Percentiles rank a stretch among this genome's conserved stretches.
Evolutionary conservation across 805 yeast species (phyloP).

Genomic region (Hanseniaspora thailandica): DNA sequence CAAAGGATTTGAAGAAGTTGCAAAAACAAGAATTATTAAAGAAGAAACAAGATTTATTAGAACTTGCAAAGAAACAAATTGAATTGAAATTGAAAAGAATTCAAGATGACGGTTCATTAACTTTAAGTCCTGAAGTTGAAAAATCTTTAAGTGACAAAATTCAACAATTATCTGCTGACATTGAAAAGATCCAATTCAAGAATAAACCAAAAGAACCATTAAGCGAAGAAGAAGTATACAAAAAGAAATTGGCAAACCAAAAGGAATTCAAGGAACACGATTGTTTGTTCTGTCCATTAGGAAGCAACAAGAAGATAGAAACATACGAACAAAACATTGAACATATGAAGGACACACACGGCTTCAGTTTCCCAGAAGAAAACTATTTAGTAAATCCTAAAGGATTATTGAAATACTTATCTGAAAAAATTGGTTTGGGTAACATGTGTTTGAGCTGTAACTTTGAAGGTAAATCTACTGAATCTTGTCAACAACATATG

Average conservation of each 20-base stretch:
- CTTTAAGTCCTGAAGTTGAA: slow-evolving; percentile 10
- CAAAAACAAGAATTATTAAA: slow-evolving; percentile 35
- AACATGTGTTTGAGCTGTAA: slow-evolving; percentile 76
- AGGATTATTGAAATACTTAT: slow-evolving; percentile 67
- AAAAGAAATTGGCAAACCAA: slow-evolving; percentile 31
- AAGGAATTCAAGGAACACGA: slow-evolving; percentile 38
- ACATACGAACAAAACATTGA: slow-evolving; percentile 38
- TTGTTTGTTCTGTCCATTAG: slow-evolving; percentile 43
- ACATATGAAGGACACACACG: slow-evolving; percentile 72
- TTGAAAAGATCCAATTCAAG: slow-evolving; percentile 8
- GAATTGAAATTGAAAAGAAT: slow-evolving; percentile 23
- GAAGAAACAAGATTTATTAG: slow-evolving; percentile 33
- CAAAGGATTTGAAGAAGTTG: slow-evolving; percentile 33
- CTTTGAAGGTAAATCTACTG: slow-evolving; percentile 73
- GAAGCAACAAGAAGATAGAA: slow-evolving; percentile 29
- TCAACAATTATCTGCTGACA: slow-evolving; percentile 6
- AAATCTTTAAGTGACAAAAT: slow-evolving; percentile 15
- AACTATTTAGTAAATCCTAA: slow-evolving; percentile 54
- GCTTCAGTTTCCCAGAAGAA: slow-evolving; percentile 79
- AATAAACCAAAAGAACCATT: slow-evolving; percentile 25
- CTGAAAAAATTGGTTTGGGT: slow-evolving; percentile 87
- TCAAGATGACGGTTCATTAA: slow-evolving; percentile 16
- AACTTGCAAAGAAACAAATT: slow-evolving; percentile 33
- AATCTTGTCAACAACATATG: slow-evolving; percentile 90
- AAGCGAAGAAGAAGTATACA: slow-evolving; percentile 32